Percentiles rank a stretch among this genome's conserved stretches.
phyloP scores from a whole-genome alignment of 306 rosid species.

The Fragaria nilgerrensis region DNA sequence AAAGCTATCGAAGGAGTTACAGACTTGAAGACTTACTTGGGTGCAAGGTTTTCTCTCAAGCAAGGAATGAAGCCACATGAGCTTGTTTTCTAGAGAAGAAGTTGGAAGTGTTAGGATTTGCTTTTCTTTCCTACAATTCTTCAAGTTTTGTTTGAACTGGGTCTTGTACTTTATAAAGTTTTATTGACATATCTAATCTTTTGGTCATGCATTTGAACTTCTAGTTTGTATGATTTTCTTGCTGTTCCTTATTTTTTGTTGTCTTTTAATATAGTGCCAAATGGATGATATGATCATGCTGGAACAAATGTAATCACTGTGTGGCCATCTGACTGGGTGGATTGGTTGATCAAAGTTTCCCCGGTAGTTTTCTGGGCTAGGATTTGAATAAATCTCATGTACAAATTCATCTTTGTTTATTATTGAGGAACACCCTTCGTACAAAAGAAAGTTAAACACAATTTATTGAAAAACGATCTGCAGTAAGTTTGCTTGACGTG shows the following conservation, averaged over 20 bases:
- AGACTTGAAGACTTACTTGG: conserved; percentile 9
- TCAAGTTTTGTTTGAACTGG: not conserved
- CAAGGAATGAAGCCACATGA: conserved; percentile 14
- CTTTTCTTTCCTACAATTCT: not conserved
- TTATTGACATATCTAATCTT: not conserved
- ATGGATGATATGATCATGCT: not conserved
- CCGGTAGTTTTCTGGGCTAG: not conserved
- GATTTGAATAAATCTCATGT: not conserved
- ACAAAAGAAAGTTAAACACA: not conserved
- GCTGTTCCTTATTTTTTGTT: not conserved
- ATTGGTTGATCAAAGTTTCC: too few species aligned
- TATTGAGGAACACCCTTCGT: not conserved
- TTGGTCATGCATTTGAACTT: not conserved
- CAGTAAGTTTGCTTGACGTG: not conserved
- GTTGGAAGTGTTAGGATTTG: not conserved
- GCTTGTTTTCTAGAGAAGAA: not conserved
- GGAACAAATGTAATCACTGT: too few species aligned
- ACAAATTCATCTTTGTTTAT: not conserved
- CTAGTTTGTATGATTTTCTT: not conserved
- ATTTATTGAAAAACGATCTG: not conserved
- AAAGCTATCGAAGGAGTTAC: not conserved
- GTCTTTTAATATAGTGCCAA: too few species aligned
- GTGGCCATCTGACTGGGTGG: too few species aligned
- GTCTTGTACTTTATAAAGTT: not conserved
- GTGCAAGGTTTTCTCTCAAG: conserved; percentile 9